Evolutionary conservation across 306 rosid species (phyloP).

Genomic region (Potentilla sterilis): DNA sequence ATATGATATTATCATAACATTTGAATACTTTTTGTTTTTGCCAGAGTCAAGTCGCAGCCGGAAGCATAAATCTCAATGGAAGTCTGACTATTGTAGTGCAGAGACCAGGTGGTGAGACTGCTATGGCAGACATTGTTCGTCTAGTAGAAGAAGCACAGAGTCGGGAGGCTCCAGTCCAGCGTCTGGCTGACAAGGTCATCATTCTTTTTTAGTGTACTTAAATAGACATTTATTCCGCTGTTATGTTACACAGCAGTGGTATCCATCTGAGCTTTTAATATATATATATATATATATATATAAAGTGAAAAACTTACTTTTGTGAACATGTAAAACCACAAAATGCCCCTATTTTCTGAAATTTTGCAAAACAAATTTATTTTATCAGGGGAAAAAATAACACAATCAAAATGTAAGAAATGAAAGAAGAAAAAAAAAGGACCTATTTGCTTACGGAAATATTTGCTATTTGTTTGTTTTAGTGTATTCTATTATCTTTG

Average conservation of each 20-base stretch:
- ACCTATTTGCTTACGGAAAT: no score
- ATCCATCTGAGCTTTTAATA: slow-evolving; percentile 1
- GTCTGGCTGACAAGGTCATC: slow-evolving; percentile 88
- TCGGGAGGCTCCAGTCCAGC: slow-evolving; percentile 95
- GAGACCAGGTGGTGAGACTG: slow-evolving; percentile 92
- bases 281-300: background rate
- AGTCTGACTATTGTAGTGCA: slow-evolving; percentile 80
- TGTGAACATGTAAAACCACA: background rate
- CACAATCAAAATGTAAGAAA: no score
- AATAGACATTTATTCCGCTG: slow-evolving; percentile 13
- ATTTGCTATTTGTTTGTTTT: no score
- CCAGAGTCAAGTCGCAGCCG: slow-evolving; percentile 94
- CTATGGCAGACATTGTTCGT: slow-evolving; percentile 85
- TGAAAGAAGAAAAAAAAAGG: no score
- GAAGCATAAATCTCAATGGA: slow-evolving; percentile 96
- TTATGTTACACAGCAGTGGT: background rate
- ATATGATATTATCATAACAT: slow-evolving; percentile 19
- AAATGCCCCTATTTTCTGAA: background rate
- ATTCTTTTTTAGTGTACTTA: slow-evolving; percentile 26
- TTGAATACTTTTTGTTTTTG: slow-evolving; percentile 29
- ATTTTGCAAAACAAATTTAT: no score
- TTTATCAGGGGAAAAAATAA: no score
- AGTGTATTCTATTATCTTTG: no score
- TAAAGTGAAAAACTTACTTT: background rate
- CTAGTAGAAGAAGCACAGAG: slow-evolving; percentile 95